These are phyloP conservation scores for Candida easanensis DNA, from an alignment of 805 yeast genomes.

Conservation along the genomic window DNA sequence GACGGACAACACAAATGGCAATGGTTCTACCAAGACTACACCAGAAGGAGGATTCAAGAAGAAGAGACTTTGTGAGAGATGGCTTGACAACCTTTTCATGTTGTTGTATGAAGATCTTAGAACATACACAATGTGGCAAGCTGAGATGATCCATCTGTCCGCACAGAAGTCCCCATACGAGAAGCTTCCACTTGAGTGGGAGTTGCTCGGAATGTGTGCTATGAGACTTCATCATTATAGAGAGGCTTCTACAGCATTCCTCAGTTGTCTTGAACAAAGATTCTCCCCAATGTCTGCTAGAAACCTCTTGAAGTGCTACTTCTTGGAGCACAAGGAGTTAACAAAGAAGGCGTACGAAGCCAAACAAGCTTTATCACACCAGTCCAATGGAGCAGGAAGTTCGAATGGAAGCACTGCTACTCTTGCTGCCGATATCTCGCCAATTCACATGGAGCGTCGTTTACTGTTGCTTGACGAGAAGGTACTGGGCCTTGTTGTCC, in stretches of 20 bases:
- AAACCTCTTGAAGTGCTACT: conserved; percentile 66
- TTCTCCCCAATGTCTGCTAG: conserved; percentile 81
- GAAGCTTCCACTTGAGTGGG: conserved; percentile 88
- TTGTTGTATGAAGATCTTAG: conserved; percentile 68
- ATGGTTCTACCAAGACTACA: not conserved
- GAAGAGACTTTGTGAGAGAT: conserved; percentile 67
- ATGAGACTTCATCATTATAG: conserved; percentile 78
- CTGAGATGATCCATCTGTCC: conserved; percentile 84
- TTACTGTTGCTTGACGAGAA: conserved; percentile 35
- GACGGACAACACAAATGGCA: conserved; percentile 6
- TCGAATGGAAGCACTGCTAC: conserved; percentile 19
- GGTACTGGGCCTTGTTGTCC: conserved; percentile 67
- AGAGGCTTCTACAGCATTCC: conserved; percentile 86
- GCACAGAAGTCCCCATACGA: conserved; percentile 80
- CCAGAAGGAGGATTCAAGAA: conserved; percentile 47
- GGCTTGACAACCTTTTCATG: conserved; percentile 73
- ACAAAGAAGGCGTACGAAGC: conserved; percentile 22
- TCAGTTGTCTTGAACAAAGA: conserved; percentile 64
- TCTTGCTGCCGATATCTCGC: conserved; percentile 16
- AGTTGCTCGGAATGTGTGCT: conserved; percentile 83
- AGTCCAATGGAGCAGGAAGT: not conserved
- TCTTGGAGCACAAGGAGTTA: conserved; percentile 40
- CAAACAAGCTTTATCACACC: not conserved
- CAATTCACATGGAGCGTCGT: conserved; percentile 31
- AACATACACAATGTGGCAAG: conserved; percentile 89